Evolutionary conservation across 768 basidiomycete genomes (phyloP).

Genomic region (Pulveroboletus sp.): DNA sequence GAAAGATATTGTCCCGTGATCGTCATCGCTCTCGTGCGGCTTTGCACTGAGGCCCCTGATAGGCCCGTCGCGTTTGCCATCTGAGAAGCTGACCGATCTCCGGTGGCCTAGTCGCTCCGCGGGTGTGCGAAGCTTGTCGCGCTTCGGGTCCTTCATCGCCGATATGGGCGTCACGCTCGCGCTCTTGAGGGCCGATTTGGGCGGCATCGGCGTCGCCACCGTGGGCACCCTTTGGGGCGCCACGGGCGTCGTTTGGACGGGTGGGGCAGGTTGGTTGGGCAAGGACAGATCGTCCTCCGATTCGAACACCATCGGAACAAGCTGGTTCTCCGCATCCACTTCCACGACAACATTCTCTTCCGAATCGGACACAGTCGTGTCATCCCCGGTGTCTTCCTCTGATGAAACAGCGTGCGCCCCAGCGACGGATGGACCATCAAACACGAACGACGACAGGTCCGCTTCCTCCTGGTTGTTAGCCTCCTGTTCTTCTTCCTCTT

Average conservation of each 20-base stretch:
- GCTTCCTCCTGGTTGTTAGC: conserved; percentile 62
- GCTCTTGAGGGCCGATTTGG: conserved; percentile 42
- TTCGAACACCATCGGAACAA: conserved; percentile 12
- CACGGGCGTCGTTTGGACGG: conserved; percentile 21
- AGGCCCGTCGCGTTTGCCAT: conserved; percentile 87
- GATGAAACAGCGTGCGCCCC: conserved; percentile 51
- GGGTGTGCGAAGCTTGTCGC: conserved; percentile 53
- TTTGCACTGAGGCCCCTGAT: conserved; percentile 56
- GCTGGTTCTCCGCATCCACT: conserved; percentile 3
- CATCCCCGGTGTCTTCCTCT: conserved; percentile 31
- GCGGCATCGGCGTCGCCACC: conserved; percentile 29
- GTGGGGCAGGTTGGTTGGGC: background rate
- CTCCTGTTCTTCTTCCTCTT: conserved; percentile 43
- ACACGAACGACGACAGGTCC: conserved; percentile 67
- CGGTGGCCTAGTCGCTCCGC: conserved; percentile 47
- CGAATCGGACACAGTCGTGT: conserved; percentile 40
- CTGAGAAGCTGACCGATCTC: conserved; percentile 96
- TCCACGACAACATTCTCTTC: conserved; percentile 22
- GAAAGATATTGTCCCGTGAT: conserved; percentile 26
- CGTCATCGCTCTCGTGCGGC: conserved; percentile 38
- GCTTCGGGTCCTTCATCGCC: conserved; percentile 51
- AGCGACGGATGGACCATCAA: conserved; percentile 57
- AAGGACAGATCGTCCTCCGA: conserved; percentile 39
- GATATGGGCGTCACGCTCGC: conserved; percentile 52
- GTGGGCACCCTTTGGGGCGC: conserved; percentile 10